Evolutionary conservation across 2,329 filamentous ascomycete species (phyloP).

Genomic region (Penicillium occitanis): DNA sequence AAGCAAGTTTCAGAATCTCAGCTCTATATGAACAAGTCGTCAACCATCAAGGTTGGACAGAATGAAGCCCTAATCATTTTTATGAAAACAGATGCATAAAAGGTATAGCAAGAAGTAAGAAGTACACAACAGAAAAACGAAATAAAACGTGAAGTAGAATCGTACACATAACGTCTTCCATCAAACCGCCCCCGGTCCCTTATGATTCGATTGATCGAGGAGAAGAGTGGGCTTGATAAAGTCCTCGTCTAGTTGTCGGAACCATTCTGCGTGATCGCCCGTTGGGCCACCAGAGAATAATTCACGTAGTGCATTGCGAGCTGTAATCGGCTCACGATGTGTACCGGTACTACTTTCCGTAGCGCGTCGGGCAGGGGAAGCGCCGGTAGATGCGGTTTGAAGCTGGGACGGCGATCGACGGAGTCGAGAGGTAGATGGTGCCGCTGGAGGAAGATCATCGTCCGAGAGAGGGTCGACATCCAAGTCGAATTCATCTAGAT

Average conservation of each 20-base stretch:
- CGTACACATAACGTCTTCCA: background rate
- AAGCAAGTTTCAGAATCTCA: background rate
- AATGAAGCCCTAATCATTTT: conserved; percentile 1
- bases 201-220: conserved; percentile 64
- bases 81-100: background rate
- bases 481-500: conserved; percentile 39
- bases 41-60: conserved; percentile 10
- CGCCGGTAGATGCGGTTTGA: conserved; percentile 29
- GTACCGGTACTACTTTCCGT: conserved; percentile 16
- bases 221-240: conserved; percentile 91
- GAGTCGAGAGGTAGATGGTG: conserved; percentile 37
- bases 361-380: conserved; percentile 33
- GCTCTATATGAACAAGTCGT: conserved; percentile 7
- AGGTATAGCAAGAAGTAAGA: conserved; percentile 5
- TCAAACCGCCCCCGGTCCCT: conserved; percentile 33
- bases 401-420: conserved; percentile 41
- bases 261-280: conserved; percentile 86
- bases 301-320: conserved; percentile 73
- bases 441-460: conserved; percentile 61
- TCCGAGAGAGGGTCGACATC: conserved; percentile 49
- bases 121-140: background rate
- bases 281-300: conserved; percentile 69
- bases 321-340: conserved; percentile 57
- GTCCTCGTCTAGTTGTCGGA: conserved; percentile 90
- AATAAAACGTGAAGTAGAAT: background rate